Percentiles rank a stretch among this genome's conserved stretches.
These are phyloP conservation scores for Backusella circina DNA, from an alignment of 192 early-diverging fungal species.

Conservation along the genomic window DNA sequence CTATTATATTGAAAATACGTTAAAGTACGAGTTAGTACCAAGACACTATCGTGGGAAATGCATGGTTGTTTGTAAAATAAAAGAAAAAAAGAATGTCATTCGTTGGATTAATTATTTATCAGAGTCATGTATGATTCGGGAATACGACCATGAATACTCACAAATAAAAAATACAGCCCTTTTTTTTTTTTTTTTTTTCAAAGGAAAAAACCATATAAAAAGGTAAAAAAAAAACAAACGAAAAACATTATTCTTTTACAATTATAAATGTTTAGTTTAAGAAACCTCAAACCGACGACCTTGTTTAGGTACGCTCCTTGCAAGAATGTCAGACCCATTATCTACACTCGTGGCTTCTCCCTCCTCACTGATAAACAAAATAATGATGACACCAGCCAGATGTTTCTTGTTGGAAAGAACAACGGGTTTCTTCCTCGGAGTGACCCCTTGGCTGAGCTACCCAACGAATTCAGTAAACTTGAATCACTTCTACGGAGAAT, in stretches of 20 bases:
- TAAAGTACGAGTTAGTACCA: background rate
- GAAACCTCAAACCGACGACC: background rate
- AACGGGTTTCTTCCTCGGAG: conserved; percentile 57
- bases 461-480: conserved; percentile 64
- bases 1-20: background rate
- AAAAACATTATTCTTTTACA: background rate
- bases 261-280: background rate
- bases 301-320: background rate
- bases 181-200: background rate
- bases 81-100: background rate
- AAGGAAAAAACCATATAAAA: background rate
- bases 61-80: background rate
- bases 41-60: background rate
- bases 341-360: conserved; percentile 25
- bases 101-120: background rate
- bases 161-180: background rate
- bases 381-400: conserved; percentile 43
- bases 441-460: conserved; percentile 69
- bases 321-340: background rate
- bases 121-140: background rate
- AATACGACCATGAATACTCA: background rate
- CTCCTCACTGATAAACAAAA: conserved; percentile 39
- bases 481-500: conserved; percentile 74
- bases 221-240: background rate
- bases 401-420: conserved; percentile 53